Base-by-base conservation (phyloP, 805 yeast genomes). In the Lipomyces spencermartinsiae region DNA sequence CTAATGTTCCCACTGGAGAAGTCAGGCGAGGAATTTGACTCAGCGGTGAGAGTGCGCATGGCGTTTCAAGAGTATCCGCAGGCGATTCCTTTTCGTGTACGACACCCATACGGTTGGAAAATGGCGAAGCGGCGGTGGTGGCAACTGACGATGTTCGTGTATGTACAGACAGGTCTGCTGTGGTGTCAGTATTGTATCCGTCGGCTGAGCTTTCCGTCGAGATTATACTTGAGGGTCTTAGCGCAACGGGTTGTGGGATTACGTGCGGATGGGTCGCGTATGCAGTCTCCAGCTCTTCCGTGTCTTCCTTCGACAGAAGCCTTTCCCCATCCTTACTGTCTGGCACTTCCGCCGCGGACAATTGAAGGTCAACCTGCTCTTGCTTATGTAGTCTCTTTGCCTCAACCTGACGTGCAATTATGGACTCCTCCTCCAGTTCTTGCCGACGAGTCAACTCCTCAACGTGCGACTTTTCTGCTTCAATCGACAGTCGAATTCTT, bases 1-100 rank as follows among this genome's bases (percentile, higher is more conserved):
- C 72, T 19, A 69, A 59, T 6, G 71, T 68, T 22, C 71, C 71
- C 39, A 68, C 56, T 5, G 71, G 71, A 2, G 59, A 39, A 4
- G 64, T 37, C 4, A 61, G 60, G 2, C 60, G 56, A 3, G 56
- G 31, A 7, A 34, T 61, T 16, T 10, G 60, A 57, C 43, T n/a
- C 12, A 25, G 5, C 0, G n/a, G 31, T 12, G 31, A 6, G 5
- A 53, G 7, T 7, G 34, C 14, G n/a, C 2, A 31, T 22, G 9
- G 22, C 19, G 25, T n/a, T 0, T 43, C 25, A 43, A 22, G 8
- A n/a, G 3, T 43, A 22, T 16, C 49, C 9, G 8, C 12, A 16
- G n/a, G 10, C 22, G 49, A 19, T 43, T 43, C 22, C 25, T 16
- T 43, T 43, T n/a, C 49, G 49, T 19, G 10, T 3, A n/a, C 16